These are phyloP conservation scores for Selaginella moellendorffii DNA, from an alignment of 75 land plant genomes.

Conservation along the genomic window DNA sequence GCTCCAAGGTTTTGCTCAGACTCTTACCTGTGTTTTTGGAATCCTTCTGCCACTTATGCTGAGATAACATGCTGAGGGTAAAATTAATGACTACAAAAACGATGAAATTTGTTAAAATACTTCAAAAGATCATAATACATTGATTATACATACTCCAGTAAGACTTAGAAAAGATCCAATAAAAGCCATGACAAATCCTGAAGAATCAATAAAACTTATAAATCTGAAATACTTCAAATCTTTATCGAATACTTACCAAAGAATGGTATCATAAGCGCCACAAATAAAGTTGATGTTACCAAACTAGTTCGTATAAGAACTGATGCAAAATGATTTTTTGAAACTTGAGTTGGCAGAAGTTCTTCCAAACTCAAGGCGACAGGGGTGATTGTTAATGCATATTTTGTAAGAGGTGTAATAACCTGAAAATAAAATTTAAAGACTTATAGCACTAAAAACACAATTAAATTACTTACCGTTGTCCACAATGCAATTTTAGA, in stretches of 20 bases:
- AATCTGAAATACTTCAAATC: not conserved
- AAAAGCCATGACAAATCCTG: constrained; percentile 71
- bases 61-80: constrained; percentile 79
- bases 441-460: not conserved
- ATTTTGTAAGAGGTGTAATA: not conserved
- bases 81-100: constrained; percentile 53
- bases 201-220: not conserved
- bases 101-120: not conserved
- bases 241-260: constrained; percentile 33
- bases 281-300: constrained; percentile 63
- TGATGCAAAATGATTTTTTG: constrained; percentile 9
- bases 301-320: constrained; percentile 44
- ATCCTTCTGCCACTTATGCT: constrained; percentile 50
- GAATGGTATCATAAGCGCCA: constrained; percentile 65
- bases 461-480: constrained; percentile 33
- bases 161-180: constrained; percentile 94
- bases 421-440: not conserved
- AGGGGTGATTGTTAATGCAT: constrained; percentile 81
- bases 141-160: constrained; percentile 31
- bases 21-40: constrained; percentile 41
- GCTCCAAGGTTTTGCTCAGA: not conserved
- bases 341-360: constrained; percentile 35
- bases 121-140: not conserved
- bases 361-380: constrained; percentile 91
- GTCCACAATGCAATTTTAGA: constrained; percentile 85